Conservation (phyloP, 169 alveolate species). For the Perkinsus marinus region DNA sequence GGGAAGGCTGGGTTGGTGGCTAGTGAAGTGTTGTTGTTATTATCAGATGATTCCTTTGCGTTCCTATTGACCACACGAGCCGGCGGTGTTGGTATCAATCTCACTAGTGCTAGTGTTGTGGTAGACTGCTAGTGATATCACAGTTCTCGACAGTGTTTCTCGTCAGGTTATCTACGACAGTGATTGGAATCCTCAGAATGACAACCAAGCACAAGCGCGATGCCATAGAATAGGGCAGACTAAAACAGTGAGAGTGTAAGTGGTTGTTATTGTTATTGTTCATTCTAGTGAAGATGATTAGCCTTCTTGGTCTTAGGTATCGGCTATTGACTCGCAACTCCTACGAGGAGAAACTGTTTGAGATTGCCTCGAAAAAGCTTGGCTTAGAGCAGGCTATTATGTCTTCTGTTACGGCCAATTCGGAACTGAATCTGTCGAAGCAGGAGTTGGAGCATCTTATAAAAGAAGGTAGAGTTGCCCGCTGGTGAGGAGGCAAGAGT, state of each 20-base stretch:
- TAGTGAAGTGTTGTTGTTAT: no score
- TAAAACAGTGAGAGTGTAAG: slow-evolving; percentile 40
- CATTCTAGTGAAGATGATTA: neutral
- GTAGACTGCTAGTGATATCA: no score
- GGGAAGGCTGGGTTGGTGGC: neutral
- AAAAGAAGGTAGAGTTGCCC: neutral
- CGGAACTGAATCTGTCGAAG: neutral
- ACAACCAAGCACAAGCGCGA: slow-evolving; percentile 92
- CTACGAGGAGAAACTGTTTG: slow-evolving; percentile 1
- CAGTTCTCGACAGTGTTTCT: no score
- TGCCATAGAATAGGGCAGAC: slow-evolving; percentile 96
- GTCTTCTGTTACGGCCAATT: neutral
- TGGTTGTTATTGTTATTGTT: no score
- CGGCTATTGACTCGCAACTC: neutral
- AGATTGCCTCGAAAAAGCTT: slow-evolving; percentile 5
- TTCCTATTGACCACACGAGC: slow-evolving; percentile 80
- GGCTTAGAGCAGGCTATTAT: neutral
- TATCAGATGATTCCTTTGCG: slow-evolving; percentile 33
- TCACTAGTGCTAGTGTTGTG: slow-evolving; percentile 89
- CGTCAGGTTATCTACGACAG: slow-evolving; percentile 76
- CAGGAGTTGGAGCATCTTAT: neutral
- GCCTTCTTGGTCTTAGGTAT: neutral
- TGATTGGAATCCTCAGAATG: slow-evolving; percentile 96
- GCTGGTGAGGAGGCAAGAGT: neutral
- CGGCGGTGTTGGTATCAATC: slow-evolving; percentile 84